Evolutionary conservation across 345 rosid genomes (phyloP).

Genomic region (Salix caprea): DNA sequence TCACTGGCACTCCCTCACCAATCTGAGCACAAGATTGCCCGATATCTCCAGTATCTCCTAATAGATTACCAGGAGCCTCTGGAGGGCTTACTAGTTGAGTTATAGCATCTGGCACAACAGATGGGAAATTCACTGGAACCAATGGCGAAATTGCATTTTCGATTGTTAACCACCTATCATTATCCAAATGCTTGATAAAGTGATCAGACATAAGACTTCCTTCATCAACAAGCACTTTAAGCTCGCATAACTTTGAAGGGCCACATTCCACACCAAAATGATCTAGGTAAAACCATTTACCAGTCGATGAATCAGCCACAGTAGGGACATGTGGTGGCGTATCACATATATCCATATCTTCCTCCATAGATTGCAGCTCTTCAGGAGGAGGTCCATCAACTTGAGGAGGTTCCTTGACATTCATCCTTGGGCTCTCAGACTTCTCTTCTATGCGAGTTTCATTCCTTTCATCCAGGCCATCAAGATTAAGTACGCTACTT

Average conservation of each 20-base stretch:
- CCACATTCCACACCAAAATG: constrained; percentile 73
- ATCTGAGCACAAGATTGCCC: constrained; percentile 29
- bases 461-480: constrained; percentile 44
- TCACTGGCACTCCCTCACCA: constrained; percentile 31
- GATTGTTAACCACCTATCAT: constrained; percentile 89
- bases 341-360: constrained; percentile 98
- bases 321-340: constrained; percentile 82
- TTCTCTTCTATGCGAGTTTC: constrained; percentile 52
- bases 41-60: constrained; percentile 56
- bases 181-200: constrained; percentile 77
- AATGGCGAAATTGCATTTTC: constrained; percentile 94
- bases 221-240: constrained; percentile 72
- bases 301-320: constrained; percentile 52
- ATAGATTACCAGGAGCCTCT: constrained; percentile 88
- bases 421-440: constrained; percentile 36
- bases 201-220: constrained; percentile 84
- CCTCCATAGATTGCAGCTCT: constrained; percentile 95
- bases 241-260: constrained; percentile 76
- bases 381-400: constrained; percentile 49
- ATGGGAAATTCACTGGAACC: constrained; percentile 43
- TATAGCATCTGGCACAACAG: constrained; percentile 63
- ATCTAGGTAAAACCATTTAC: constrained; percentile 98
- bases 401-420: constrained; percentile 41
- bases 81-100: constrained; percentile 85
- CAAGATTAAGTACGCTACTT: constrained; percentile 27